Percentiles rank a stretch among this genome's conserved stretches.
phyloP scores from a whole-genome alignment of 2,329 filamentous ascomycete species.

The Penicillium sp. region DNA sequence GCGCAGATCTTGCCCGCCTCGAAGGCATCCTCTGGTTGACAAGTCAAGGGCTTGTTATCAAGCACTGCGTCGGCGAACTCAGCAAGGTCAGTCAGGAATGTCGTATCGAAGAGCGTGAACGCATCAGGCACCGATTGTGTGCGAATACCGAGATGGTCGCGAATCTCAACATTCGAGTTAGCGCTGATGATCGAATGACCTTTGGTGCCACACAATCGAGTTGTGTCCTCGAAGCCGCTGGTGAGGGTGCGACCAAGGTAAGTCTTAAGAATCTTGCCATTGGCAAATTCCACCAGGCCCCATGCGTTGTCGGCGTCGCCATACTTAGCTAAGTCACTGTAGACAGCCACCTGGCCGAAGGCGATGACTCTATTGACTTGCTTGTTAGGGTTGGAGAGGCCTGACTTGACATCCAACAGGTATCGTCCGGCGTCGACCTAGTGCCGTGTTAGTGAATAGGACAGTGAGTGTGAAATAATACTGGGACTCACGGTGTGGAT shows the following conservation, averaged over 20 bases:
- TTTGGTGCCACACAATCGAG: constrained; percentile 38
- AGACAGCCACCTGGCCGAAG: constrained; percentile 14
- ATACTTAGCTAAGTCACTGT: constrained; percentile 12
- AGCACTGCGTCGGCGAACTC: constrained; percentile 15
- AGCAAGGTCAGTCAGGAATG: constrained; percentile 12
- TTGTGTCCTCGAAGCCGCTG: constrained; percentile 36
- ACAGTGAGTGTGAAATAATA: constrained; percentile 2
- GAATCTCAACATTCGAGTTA: constrained; percentile 17
- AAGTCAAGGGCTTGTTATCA: constrained; percentile 16
- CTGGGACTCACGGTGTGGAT: constrained; percentile 32
- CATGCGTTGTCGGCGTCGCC: constrained; percentile 25
- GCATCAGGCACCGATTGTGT: constrained; percentile 13
- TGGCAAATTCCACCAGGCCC: constrained; percentile 39
- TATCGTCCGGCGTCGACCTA: constrained; percentile 16
- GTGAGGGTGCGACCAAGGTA: constrained; percentile 38
- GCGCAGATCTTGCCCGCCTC: constrained; percentile 17
- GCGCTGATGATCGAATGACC: constrained; percentile 24
- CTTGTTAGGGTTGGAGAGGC: constrained; percentile 12
- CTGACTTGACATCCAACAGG: constrained; percentile 14
- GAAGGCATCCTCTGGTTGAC: constrained; percentile 16
- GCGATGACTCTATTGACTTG: constrained; percentile 18
- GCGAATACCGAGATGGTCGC: constrained; percentile 14
- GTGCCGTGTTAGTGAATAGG: background rate
- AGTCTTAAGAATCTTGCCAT: constrained; percentile 38
- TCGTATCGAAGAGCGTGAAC: constrained; percentile 15